These are phyloP conservation scores for Rhizopogon vulgaris DNA, from an alignment of 768 basidiomycete species.

Conservation along the genomic window DNA sequence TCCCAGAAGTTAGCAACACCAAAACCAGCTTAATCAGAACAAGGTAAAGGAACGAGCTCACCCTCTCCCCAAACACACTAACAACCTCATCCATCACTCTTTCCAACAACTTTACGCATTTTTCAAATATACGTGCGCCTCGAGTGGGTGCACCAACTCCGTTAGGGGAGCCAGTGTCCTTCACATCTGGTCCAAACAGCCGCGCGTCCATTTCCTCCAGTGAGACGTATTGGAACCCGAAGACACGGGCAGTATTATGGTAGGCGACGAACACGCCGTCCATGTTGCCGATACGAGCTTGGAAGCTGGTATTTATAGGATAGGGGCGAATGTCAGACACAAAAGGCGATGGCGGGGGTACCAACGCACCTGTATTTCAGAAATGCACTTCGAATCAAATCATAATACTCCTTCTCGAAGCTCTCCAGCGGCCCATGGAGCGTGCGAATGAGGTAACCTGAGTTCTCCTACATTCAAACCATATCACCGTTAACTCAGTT, in stretches of 20 bases:
- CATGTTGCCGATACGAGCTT: conserved; percentile 95
- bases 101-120: conserved; percentile 70
- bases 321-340: background rate
- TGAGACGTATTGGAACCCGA: conserved; percentile 92
- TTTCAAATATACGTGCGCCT: conserved; percentile 73
- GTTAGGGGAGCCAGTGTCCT: conserved; percentile 19
- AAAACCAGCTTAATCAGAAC: background rate
- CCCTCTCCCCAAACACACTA: conserved; percentile 59
- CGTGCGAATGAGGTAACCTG: conserved; percentile 67
- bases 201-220: conserved; percentile 82
- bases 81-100: conserved; percentile 51
- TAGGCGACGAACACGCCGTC: conserved; percentile 88
- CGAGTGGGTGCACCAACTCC: conserved; percentile 12
- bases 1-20: background rate
- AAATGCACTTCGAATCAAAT: conserved; percentile 89
- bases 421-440: conserved; percentile 63
- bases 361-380: conserved; percentile 76
- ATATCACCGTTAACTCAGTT: too few relatives aligned
- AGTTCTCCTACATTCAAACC: conserved; percentile 52
- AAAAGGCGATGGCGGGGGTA: background rate
- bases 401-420: conserved; percentile 93
- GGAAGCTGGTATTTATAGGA: conserved; percentile 52
- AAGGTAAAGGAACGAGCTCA: conserved; percentile 24
- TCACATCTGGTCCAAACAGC: conserved; percentile 49
- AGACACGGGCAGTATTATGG: conserved; percentile 80